A percentile compares a stretch with the other conserved stretches of the same genome.
These are phyloP conservation scores for Leccinum pellstonianum DNA, from an alignment of 768 basidiomycete species.

Conservation along the genomic window DNA sequence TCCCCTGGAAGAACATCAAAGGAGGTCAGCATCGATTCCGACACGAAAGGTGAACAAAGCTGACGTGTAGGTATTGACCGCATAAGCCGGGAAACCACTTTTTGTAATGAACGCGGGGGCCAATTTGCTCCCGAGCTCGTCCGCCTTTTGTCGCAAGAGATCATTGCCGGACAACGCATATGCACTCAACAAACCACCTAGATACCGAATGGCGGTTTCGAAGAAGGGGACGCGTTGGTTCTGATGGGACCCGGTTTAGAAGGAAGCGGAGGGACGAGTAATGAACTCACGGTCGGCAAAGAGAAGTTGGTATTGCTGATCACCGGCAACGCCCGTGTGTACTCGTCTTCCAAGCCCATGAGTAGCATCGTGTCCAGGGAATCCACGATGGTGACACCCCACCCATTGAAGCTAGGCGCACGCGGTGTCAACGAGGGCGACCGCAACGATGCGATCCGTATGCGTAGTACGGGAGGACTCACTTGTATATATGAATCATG, in stretches of 20 bases:
- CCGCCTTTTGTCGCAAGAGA: constrained; percentile 65
- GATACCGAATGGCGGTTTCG: constrained; percentile 85
- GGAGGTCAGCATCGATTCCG: background rate
- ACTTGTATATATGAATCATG: constrained; percentile 38
- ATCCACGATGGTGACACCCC: constrained; percentile 77
- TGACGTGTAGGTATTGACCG: constrained; percentile 65
- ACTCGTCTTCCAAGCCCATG: constrained; percentile 75
- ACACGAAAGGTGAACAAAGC: constrained; percentile 8
- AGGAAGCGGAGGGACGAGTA: background rate
- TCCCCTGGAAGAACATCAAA: background rate
- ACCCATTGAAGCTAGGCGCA: constrained; percentile 48
- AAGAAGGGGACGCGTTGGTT: constrained; percentile 55
- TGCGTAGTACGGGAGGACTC: constrained; percentile 16
- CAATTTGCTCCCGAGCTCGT: constrained; percentile 69
- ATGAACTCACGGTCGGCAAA: constrained; percentile 39
- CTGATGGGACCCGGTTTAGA: constrained; percentile 8
- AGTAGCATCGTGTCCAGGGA: constrained; percentile 83
- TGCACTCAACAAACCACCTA: constrained; percentile 82
- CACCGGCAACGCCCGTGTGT: constrained; percentile 56
- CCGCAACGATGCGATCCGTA: background rate
- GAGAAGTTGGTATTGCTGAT: constrained; percentile 50
- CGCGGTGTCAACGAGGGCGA: background rate
- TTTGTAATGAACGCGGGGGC: constrained; percentile 69
- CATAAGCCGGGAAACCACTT: constrained; percentile 67
- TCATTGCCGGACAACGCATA: constrained; percentile 70